A percentile compares a stretch with the other conserved stretches of the same genome.
Conservation (phyloP, 1,284 basidiomycete genomes). For the Tylopilus orsonianus region DNA sequence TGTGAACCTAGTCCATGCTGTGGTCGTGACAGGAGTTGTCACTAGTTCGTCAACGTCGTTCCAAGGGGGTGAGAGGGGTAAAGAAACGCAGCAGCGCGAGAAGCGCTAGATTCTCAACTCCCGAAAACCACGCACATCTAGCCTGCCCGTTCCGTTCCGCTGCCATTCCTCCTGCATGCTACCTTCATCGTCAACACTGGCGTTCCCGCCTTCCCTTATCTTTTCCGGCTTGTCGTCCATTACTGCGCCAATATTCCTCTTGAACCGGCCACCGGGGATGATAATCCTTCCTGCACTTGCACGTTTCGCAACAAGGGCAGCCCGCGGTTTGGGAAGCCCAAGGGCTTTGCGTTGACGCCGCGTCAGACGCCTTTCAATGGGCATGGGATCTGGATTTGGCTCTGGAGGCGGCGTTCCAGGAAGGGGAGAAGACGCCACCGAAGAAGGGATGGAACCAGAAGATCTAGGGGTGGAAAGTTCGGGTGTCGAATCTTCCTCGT, state of each 20-base stretch:
- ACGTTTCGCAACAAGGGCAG: slow-evolving; percentile 32
- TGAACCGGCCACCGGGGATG: slow-evolving; percentile 55
- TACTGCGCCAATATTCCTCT: slow-evolving; percentile 22
- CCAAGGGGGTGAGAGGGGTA: neutral
- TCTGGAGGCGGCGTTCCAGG: slow-evolving; percentile 33
- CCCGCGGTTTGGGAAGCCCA: slow-evolving; percentile 56
- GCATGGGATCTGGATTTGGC: slow-evolving; percentile 30
- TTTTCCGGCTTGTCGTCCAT: slow-evolving; percentile 33
- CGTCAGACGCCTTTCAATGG: slow-evolving; percentile 45
- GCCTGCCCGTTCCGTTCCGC: slow-evolving; percentile 68
- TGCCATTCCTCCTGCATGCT: slow-evolving; percentile 58
- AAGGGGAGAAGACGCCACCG: slow-evolving; percentile 40
- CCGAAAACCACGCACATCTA: slow-evolving; percentile 78
- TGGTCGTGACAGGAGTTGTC: slow-evolving; percentile 16
- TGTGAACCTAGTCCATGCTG: slow-evolving; percentile 7
- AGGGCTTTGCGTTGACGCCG: slow-evolving; percentile 65
- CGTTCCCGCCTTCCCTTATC: slow-evolving; percentile 23
- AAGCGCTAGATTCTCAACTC: slow-evolving; percentile 68
- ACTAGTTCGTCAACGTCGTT: slow-evolving; percentile 6
- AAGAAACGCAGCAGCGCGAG: slow-evolving; percentile 1
- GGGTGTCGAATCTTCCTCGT: slow-evolving; percentile 42
- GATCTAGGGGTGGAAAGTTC: slow-evolving; percentile 45
- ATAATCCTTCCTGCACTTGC: slow-evolving; percentile 51
- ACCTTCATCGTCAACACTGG: slow-evolving; percentile 32
- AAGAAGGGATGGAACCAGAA: slow-evolving; percentile 41